Evolutionary conservation across 805 yeast genomes (phyloP).

Genomic region (Suhomyces sp.): DNA sequence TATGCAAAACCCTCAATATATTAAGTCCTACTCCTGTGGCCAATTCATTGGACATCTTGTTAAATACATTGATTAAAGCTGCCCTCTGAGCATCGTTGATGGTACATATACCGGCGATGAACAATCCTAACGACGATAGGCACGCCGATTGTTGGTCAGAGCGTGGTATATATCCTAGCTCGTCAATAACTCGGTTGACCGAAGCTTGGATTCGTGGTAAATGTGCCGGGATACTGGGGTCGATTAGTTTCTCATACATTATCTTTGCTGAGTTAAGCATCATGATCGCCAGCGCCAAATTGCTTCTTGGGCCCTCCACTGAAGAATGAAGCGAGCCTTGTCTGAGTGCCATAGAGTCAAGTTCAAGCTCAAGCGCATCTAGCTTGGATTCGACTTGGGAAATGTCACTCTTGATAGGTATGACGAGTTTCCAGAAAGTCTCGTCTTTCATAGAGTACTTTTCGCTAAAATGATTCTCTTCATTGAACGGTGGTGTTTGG

Average conservation of each 20-base stretch:
- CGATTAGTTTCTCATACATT: conserved; percentile 10
- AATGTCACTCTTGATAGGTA: conserved; percentile 7
- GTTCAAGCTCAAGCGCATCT: conserved; percentile 4
- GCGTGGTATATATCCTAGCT: conserved; percentile 4
- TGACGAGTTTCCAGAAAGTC: conserved; percentile 9
- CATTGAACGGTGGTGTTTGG: not conserved
- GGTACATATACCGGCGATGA: conserved; percentile 7
- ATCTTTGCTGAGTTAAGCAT: conserved; percentile 11
- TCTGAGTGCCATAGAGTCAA: not conserved
- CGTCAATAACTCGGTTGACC: conserved; percentile 5
- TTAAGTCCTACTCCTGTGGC: conserved; percentile 11
- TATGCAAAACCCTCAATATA: conserved; percentile 4
- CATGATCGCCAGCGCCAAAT: conserved; percentile 11
- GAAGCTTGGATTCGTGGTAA: conserved; percentile 8
- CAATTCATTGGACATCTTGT: not conserved
- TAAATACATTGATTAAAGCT: not conserved
- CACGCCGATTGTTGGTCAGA: conserved; percentile 9
- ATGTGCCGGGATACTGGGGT: conserved; percentile 11
- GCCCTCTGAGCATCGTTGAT: conserved; percentile 2
- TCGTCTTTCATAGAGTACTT: conserved; percentile 6
- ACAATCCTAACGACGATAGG: conserved; percentile 9
- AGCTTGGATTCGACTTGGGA: conserved; percentile 1
- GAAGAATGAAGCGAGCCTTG: not conserved
- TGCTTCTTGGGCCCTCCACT: conserved; percentile 8
- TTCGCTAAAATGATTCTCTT: not conserved